These are phyloP conservation scores for Dimocarpus longan DNA, from an alignment of 345 rosid genomes.

Conservation along the genomic window DNA sequence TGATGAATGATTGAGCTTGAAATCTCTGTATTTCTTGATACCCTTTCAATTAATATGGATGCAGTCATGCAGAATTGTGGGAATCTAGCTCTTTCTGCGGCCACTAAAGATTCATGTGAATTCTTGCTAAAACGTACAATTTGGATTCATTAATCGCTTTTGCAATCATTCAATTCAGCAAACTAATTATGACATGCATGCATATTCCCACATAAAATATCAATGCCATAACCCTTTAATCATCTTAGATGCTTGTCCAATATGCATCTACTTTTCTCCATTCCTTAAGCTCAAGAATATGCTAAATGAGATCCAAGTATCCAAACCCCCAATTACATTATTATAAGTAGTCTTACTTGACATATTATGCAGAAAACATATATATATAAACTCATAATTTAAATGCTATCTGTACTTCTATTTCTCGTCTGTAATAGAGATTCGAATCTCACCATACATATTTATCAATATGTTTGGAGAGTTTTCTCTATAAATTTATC, in stretches of 20 bases:
- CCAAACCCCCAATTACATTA: not conserved
- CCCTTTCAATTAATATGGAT: not conserved
- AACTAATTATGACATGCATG: conserved; percentile 13
- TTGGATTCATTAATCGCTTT: conserved; percentile 2
- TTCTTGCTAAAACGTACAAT: not conserved
- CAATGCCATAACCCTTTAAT: not conserved
- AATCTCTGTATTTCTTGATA: not conserved
- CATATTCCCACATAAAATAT: conserved; percentile 9
- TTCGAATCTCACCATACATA: too few relatives aligned
- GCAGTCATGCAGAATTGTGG: not conserved
- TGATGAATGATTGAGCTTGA: conserved; percentile 6
- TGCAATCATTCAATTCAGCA: conserved; percentile 2
- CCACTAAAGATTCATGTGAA: conserved; percentile 9
- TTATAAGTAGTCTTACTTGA: too few relatives aligned
- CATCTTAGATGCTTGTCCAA: not conserved
- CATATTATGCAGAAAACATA: too few relatives aligned
- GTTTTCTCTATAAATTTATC: too few relatives aligned
- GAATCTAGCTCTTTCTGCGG: conserved; percentile 20
- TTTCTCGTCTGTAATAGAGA: too few relatives aligned
- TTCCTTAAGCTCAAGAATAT: not conserved
- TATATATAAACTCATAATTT: too few relatives aligned
- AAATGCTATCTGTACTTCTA: too few relatives aligned
- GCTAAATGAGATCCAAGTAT: not conserved
- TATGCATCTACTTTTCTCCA: not conserved
- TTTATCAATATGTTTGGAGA: too few relatives aligned